These are phyloP conservation scores for Phoma herbarum DNA, from an alignment of 2,329 filamentous ascomycete genomes.

Conservation along the genomic window DNA sequence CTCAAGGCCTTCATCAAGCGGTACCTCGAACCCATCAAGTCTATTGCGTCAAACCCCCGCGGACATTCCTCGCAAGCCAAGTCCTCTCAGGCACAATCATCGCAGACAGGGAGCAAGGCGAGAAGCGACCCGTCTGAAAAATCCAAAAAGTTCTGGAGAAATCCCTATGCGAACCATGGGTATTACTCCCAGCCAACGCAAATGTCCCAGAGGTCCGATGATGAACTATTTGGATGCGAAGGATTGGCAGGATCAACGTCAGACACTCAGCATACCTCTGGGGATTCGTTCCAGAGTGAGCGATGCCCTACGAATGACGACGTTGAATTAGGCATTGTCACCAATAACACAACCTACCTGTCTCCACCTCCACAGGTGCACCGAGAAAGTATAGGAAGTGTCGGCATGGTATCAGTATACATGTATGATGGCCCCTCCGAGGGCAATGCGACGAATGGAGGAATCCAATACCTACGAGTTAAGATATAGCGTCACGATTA, in stretches of 20 bases:
- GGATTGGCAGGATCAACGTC: neutral
- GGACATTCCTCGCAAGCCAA: neutral
- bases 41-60: neutral
- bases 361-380: neutral
- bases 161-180: neutral
- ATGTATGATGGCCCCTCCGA: neutral
- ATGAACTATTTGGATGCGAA: neutral
- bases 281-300: neutral
- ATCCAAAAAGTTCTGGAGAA: neutral
- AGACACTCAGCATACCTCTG: no score
- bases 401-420: neutral
- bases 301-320: neutral
- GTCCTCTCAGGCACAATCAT: neutral
- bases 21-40: conserved; percentile 9
- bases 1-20: conserved; percentile 27
- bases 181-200: conserved; percentile 2
- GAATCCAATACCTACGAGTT: neutral
- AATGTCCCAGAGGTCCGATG: neutral
- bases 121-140: conserved; percentile 2
- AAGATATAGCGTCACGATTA: neutral
- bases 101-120: neutral
- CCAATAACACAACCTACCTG: neutral
- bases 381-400: neutral
- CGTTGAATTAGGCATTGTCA: neutral
- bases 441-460: neutral